A percentile compares a stretch with the other conserved stretches of the same genome.
Conservation (phyloP, 306 rosid species). For the Ochetophila trinervis region DNA sequence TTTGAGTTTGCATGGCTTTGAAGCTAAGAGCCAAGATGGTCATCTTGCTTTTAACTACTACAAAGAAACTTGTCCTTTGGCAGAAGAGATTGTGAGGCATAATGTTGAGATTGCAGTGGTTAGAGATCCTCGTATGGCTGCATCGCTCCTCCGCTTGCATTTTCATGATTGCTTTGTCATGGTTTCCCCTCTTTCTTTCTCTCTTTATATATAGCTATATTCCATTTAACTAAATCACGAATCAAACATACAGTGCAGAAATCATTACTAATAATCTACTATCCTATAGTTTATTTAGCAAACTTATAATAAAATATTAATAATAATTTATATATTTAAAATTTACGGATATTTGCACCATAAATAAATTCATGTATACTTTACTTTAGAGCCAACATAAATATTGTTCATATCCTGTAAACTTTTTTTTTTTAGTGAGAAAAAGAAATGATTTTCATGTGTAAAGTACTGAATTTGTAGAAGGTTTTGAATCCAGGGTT, state of each 20-base stretch:
- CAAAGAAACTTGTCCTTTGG: constrained; percentile 64
- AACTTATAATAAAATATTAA: too few relatives aligned
- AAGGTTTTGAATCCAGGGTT: constrained; percentile 53
- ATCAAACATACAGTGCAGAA: too few relatives aligned
- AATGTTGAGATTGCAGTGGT: constrained; percentile 47
- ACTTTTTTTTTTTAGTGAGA: neutral
- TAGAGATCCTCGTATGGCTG: constrained; percentile 84
- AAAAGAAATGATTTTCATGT: neutral
- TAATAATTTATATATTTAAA: too few relatives aligned
- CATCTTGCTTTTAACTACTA: constrained; percentile 56
- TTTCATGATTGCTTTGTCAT: constrained; percentile 91
- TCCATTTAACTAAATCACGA: neutral
- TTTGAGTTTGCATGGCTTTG: constrained; percentile 30
- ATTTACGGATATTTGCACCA: too few relatives aligned
- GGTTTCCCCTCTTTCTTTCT: constrained; percentile 31
- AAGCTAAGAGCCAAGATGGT: constrained; percentile 10
- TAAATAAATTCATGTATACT: too few relatives aligned
- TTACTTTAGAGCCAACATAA: too few relatives aligned
- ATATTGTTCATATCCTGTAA: too few relatives aligned
- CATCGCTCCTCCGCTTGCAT: constrained; percentile 83
- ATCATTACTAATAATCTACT: too few relatives aligned
- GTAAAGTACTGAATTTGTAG: neutral
- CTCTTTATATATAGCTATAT: neutral
- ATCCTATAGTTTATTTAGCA: too few relatives aligned
- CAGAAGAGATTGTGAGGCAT: constrained; percentile 65